Percentiles rank a stretch among this genome's conserved stretches.
phyloP scores from a whole-genome alignment of 345 rosid genomes.

The Dipteronia sinensis region DNA sequence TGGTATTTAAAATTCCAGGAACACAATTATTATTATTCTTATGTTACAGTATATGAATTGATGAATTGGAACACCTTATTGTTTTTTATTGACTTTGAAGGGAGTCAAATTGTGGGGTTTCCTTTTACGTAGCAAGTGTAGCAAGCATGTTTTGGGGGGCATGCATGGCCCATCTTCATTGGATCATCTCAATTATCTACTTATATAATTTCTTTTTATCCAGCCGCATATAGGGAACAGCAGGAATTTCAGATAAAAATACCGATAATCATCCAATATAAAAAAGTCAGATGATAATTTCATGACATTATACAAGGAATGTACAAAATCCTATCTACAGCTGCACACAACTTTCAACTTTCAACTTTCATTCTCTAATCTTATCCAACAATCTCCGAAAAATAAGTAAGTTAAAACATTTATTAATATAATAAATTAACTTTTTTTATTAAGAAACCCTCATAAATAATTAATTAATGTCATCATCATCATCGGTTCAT shows the following conservation, averaged over 20 bases:
- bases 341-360: background rate
- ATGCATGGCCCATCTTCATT: too few species aligned
- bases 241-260: background rate
- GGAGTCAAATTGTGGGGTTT: constrained; percentile 10
- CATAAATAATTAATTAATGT: too few species aligned
- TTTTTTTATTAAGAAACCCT: too few species aligned
- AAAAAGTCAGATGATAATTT: background rate
- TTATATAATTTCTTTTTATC: background rate
- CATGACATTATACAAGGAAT: background rate
- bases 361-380: background rate
- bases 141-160: too few species aligned
- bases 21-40: too few species aligned
- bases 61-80: too few species aligned
- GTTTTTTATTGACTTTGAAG: too few species aligned
- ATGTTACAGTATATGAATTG: too few species aligned
- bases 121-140: background rate
- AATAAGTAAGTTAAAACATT: background rate
- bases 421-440: too few species aligned
- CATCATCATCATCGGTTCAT: background rate
- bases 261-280: too few species aligned
- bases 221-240: background rate
- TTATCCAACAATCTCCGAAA: background rate
- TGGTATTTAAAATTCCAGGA: too few species aligned
- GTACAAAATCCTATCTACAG: background rate
- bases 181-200: too few species aligned